These are phyloP conservation scores for Erigeron philadelphicus DNA, from an alignment of 140 eudicot species.

Conservation along the genomic window DNA sequence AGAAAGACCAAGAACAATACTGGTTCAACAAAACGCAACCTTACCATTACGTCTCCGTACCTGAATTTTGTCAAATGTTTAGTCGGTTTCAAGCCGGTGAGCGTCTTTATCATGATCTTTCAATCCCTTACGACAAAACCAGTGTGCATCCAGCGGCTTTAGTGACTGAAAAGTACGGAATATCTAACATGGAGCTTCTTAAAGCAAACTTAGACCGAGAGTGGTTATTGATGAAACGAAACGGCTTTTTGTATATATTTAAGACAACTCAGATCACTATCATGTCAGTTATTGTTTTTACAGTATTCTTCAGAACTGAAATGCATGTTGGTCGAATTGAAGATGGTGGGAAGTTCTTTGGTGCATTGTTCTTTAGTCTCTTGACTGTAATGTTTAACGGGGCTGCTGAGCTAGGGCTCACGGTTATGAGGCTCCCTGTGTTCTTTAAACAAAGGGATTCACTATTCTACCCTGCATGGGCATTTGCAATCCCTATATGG, in stretches of 20 bases:
- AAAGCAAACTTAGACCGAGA: conserved; percentile 65
- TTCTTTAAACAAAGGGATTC: conserved; percentile 69
- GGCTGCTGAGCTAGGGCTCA: conserved; percentile 53
- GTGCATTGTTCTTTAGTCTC: conserved; percentile 68
- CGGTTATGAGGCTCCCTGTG: conserved; percentile 66
- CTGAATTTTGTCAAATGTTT: conserved; percentile 45
- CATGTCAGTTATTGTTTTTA: conserved; percentile 54
- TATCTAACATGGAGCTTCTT: conserved; percentile 55
- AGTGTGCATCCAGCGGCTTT: conserved; percentile 62
- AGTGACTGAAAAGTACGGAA: conserved; percentile 56
- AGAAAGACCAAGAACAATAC: conserved; percentile 76
- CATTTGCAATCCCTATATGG: conserved; percentile 68
- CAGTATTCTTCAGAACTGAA: conserved; percentile 68
- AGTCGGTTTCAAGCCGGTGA: conserved; percentile 43
- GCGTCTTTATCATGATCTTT: conserved; percentile 39
- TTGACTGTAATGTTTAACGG: conserved; percentile 72
- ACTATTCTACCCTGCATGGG: conserved; percentile 71
- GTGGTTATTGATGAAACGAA: conserved; percentile 58
- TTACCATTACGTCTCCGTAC: conserved; percentile 46
- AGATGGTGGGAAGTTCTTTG: conserved; percentile 62
- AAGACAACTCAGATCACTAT: conserved; percentile 63
- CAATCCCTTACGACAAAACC: conserved; percentile 45
- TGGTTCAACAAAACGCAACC: conserved; percentile 61
- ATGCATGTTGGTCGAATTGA: conserved; percentile 45
- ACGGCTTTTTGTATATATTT: conserved; percentile 55